These are phyloP conservation scores for Antrodiella citrinella DNA, from an alignment of 768 basidiomycete genomes.

Conservation along the genomic window DNA sequence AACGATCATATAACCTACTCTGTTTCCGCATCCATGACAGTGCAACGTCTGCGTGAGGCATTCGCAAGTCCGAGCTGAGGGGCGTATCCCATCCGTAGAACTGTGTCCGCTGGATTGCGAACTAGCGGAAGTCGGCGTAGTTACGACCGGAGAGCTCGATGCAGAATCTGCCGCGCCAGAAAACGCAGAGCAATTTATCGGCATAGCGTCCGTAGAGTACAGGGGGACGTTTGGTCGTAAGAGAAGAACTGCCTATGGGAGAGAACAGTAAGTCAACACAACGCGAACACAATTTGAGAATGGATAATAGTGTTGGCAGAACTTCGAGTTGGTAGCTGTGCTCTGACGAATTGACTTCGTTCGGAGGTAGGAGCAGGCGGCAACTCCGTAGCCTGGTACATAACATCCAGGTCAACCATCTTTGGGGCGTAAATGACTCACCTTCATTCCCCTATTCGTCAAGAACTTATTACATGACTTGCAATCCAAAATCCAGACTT, in stretches of 20 bases:
- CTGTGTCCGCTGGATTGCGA: constrained; percentile 23
- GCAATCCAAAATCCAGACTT: constrained; percentile 80
- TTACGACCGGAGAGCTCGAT: constrained; percentile 2
- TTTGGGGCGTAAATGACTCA: constrained; percentile 29
- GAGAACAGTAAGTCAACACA: background rate
- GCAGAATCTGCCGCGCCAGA: constrained; percentile 29
- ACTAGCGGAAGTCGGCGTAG: constrained; percentile 14
- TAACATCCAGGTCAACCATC: no score
- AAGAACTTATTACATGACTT: constrained; percentile 64
- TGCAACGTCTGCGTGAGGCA: constrained; percentile 78
- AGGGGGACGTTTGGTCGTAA: constrained; percentile 74
- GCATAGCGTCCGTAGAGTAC: constrained; percentile 76
- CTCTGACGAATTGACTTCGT: background rate
- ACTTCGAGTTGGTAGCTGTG: no score
- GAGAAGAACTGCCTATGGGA: constrained; percentile 67
- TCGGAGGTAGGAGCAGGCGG: no score
- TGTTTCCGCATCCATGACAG: constrained; percentile 70
- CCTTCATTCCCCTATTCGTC: constrained; percentile 84
- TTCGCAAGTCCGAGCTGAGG: constrained; percentile 62
- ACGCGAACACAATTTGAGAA: background rate
- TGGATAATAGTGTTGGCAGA: background rate
- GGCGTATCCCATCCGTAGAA: constrained; percentile 11
- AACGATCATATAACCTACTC: constrained; percentile 78
- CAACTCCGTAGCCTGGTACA: no score
- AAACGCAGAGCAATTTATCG: constrained; percentile 67